These are phyloP conservation scores for Trametes cingulata DNA, from an alignment of 768 basidiomycete genomes.

Conservation along the genomic window DNA sequence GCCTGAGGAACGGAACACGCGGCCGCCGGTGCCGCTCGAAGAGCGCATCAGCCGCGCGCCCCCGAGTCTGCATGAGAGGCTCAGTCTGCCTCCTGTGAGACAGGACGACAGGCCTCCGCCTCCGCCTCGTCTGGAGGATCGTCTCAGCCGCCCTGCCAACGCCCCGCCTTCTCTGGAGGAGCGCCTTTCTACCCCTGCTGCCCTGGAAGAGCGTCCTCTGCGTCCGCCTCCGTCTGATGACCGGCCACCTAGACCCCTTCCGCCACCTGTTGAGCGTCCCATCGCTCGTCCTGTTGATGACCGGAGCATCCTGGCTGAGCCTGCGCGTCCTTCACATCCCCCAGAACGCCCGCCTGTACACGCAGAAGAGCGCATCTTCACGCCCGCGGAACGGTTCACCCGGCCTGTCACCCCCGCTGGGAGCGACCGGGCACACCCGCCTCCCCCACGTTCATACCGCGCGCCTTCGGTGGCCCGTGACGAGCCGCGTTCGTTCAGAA, in stretches of 20 bases:
- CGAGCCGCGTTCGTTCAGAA: conserved; percentile 22
- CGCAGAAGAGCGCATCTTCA: conserved; percentile 7
- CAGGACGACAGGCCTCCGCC: conserved; percentile 16
- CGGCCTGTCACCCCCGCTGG: conserved; percentile 22
- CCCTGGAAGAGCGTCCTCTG: conserved; percentile 22
- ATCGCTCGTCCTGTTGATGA: conserved; percentile 12
- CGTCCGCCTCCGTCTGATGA: conserved; percentile 18
- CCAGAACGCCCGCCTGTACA: not conserved
- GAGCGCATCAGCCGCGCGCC: conserved; percentile 26
- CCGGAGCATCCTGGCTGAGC: conserved; percentile 16
- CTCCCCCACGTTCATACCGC: conserved; percentile 20
- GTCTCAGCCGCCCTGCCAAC: conserved; percentile 21
- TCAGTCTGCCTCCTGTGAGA: conserved; percentile 20
- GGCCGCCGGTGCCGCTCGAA: conserved; percentile 23
- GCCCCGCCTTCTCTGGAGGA: conserved; percentile 26
- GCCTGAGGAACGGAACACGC: conserved; percentile 17
- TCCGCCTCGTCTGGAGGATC: conserved; percentile 26
- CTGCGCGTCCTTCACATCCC: conserved; percentile 13
- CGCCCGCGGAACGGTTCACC: conserved; percentile 12
- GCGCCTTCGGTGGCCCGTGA: conserved; percentile 30
- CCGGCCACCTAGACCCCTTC: conserved; percentile 16
- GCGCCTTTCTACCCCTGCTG: conserved; percentile 23
- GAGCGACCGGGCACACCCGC: conserved; percentile 29
- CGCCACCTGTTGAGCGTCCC: conserved; percentile 15
- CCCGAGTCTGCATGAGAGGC: conserved; percentile 28